These are phyloP conservation scores for Phytophthora vignae DNA, from an alignment of 352 stramenopile genomes.

Conservation along the genomic window DNA sequence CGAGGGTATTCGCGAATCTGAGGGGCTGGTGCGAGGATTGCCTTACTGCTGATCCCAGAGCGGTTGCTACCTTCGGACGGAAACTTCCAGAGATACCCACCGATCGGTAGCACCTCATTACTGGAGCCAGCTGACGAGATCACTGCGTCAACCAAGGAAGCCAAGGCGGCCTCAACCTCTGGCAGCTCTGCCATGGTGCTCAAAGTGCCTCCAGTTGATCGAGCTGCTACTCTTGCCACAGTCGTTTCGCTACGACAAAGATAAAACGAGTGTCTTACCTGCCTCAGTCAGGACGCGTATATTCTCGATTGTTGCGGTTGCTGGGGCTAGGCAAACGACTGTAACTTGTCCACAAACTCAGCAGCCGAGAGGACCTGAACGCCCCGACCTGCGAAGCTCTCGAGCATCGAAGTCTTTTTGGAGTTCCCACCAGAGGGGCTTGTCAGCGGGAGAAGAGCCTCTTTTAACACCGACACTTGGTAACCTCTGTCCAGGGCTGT, in stretches of 20 bases:
- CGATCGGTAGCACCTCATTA: conserved; percentile 17
- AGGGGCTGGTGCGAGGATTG: conserved; percentile 16
- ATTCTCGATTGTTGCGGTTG: conserved; percentile 8
- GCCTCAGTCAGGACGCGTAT: conserved; percentile 1
- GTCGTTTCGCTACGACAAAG: conserved; percentile 23
- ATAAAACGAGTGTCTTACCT: conserved; percentile 8
- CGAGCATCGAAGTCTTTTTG: conserved; percentile 28
- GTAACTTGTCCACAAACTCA: conserved; percentile 46
- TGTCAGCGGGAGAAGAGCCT: conserved; percentile 61
- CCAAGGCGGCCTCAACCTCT: conserved; percentile 21
- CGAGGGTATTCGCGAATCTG: conserved; percentile 36
- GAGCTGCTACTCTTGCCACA: neutral
- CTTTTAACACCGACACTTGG: conserved; percentile 84
- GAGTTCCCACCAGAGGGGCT: neutral
- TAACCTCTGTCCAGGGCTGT: conserved; percentile 90
- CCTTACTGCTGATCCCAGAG: neutral
- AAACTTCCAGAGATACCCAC: conserved; percentile 69
- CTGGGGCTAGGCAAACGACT: conserved; percentile 42
- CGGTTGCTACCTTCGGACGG: conserved; percentile 69
- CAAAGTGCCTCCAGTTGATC: neutral
- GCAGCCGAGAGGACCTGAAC: conserved; percentile 39
- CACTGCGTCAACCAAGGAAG: conserved; percentile 25
- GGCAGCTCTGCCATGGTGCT: conserved; percentile 14
- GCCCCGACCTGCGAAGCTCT: conserved; percentile 35
- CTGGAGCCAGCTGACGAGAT: conserved; percentile 5